These are phyloP conservation scores for Apiospora aurea DNA, from an alignment of 2,329 filamentous ascomycete genomes.

Conservation along the genomic window DNA sequence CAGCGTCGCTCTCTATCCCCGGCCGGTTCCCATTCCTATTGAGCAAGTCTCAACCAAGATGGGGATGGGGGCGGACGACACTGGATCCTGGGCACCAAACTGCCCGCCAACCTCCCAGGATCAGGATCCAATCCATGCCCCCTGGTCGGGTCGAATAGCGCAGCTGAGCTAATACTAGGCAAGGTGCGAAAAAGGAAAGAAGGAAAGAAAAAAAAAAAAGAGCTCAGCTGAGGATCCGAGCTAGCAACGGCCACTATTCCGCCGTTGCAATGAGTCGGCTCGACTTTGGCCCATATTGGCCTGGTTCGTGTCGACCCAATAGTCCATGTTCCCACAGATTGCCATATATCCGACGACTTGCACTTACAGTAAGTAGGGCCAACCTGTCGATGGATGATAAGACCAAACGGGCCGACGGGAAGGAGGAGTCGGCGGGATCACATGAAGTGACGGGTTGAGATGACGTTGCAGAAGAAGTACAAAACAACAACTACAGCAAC, in stretches of 20 bases:
- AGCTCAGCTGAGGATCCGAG: conserved; percentile 3
- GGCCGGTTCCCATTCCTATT: background rate
- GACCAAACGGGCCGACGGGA: conserved; percentile 15
- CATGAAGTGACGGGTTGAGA: background rate
- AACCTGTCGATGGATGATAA: background rate
- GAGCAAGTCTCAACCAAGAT: background rate
- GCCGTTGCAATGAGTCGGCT: background rate
- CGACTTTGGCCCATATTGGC: conserved; percentile 1
- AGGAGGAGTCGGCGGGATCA: conserved; percentile 5
- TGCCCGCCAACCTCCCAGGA: background rate
- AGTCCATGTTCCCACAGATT: background rate
- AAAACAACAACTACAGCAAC: background rate
- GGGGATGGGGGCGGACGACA: conserved; percentile 4
- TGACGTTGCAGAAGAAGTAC: background rate
- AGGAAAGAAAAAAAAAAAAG: background rate
- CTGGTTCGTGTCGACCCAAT: background rate
- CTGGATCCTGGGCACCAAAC: background rate
- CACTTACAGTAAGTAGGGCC: background rate
- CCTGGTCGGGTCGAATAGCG: background rate
- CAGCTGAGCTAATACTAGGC: background rate
- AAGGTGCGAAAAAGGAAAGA: background rate
- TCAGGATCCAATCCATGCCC: conserved; percentile 17
- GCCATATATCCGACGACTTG: background rate
- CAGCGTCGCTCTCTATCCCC: background rate
- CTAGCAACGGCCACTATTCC: conserved; percentile 13